Evolutionary conservation across 495 filamentous ascomycete genomes (phyloP), one percentile per base, ranked within the genome.

Genomic region (Paragyromitra xinjiangensis): DNA sequence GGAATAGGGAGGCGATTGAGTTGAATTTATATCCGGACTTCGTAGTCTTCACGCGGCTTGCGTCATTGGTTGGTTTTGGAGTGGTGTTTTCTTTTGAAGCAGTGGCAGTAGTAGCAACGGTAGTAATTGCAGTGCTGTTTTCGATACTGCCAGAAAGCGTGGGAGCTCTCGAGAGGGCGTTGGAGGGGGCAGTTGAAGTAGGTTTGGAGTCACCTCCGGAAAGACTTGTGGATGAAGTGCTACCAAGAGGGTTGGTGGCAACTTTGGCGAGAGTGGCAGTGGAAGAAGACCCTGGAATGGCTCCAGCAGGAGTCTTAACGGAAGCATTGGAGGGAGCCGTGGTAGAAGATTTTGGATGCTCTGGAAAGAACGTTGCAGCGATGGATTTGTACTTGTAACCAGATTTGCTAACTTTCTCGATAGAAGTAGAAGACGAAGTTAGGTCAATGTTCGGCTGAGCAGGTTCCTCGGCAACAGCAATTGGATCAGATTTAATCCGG

Each of bases 381-480:
- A 79, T 63, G 5, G 77, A 79, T 22, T 78, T 79, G 40, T 70
- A 79, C 50, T 76, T 76, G 61, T 72, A 79, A 29, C 77, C 77
- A 9, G 77, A 48, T 70, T 79, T 77, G 22, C 58, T 79, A 40
- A 72, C 56, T 12, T 37, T 68, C 12, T 70, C 48, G 16, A 53
- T 5, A 2, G 48, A 50, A 51, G 26, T 24, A 34, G 44, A 6
- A 62, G 74, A 22, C 34, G 19, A 0, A 42, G 3, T 19, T n/a
- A 16, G 9, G 6, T 29, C 34, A n/a, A 22, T 19, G 6, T 11
- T 19, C 19, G 40, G 5, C 51, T 65, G 26, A 22, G 67, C 59
- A 9, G 48, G 8, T 19, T 2, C 40, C 26, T 66, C 39, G 64
- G 29, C 16, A 45, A 11, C 11, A 48, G 39, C 16, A 40, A n/a